Percentiles rank a stretch among this genome's conserved stretches.
Evolutionary conservation across 306 rosid species (phyloP).

Genomic region (Ochetophila trinervis): DNA sequence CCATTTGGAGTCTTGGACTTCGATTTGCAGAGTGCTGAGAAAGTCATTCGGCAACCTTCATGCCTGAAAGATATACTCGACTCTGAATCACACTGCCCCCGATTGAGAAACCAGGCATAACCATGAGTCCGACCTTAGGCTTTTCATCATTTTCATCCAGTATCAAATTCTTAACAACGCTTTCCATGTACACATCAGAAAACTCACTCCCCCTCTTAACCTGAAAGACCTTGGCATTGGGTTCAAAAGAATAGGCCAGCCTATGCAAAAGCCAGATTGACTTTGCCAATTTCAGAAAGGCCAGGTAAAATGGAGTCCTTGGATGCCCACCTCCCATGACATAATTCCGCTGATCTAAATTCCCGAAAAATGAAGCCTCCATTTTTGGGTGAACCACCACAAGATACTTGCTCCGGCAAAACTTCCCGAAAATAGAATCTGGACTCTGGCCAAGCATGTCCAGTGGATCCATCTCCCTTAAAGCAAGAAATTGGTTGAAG

Average conservation of each 20-base stretch:
- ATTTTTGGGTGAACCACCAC: conserved; percentile 88
- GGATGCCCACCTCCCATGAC: conserved; percentile 95
- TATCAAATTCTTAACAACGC: conserved; percentile 79
- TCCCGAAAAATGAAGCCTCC: conserved; percentile 98
- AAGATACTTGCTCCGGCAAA: conserved; percentile 88
- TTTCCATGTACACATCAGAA: conserved; percentile 93
- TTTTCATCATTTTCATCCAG: conserved; percentile 64
- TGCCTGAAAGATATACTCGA: conserved; percentile 88
- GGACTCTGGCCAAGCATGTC: conserved; percentile 94
- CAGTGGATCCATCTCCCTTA: conserved; percentile 86
- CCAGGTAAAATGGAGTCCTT: conserved; percentile 95
- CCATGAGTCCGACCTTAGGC: conserved; percentile 90
- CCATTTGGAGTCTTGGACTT: conserved; percentile 4
- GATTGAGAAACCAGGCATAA: conserved; percentile 91
- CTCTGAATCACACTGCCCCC: conserved; percentile 92
- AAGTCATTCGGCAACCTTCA: conserved; percentile 81
- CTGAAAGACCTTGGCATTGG: conserved; percentile 81
- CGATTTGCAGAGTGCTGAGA: conserved; percentile 12
- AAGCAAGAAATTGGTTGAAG: conserved; percentile 81
- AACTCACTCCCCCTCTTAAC: conserved; percentile 87
- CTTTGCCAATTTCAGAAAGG: conserved; percentile 84
- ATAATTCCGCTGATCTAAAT: conserved; percentile 81
- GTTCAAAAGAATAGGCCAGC: conserved; percentile 80
- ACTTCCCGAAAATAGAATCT: conserved; percentile 85
- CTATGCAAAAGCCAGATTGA: conserved; percentile 93